Conservation (phyloP, 148 eudicot species). For the Tetragonia tetragonoides region DNA sequence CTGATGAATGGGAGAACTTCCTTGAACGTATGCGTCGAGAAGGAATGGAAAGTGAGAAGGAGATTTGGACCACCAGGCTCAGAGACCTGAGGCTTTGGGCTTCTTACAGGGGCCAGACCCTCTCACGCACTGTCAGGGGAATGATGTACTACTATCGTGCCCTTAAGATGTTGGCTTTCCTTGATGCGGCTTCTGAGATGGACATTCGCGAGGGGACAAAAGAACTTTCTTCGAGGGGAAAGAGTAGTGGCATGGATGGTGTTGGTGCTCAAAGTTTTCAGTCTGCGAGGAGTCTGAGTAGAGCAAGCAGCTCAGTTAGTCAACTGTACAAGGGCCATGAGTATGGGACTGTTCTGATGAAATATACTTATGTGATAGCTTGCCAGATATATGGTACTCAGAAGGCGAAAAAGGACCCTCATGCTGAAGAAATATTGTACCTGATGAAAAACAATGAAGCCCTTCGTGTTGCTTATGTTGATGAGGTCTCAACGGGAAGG, state of each 20-base stretch:
- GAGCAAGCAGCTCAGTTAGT: conserved; percentile 48
- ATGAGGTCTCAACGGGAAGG: conserved; percentile 65
- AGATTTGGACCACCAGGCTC: conserved; percentile 52
- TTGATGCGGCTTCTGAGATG: conserved; percentile 96
- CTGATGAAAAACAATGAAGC: conserved; percentile 85
- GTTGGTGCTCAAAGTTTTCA: conserved; percentile 39
- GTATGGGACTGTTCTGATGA: conserved; percentile 57
- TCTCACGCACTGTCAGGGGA: conserved; percentile 89
- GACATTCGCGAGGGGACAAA: conserved; percentile 74
- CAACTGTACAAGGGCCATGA: conserved; percentile 53
- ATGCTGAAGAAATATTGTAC: conserved; percentile 77
- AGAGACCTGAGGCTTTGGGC: conserved; percentile 88
- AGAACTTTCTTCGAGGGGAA: conserved; percentile 64
- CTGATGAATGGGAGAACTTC: conserved; percentile 89
- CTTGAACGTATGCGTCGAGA: conserved; percentile 71
- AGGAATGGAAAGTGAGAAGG: conserved; percentile 56
- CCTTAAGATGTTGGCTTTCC: conserved; percentile 88
- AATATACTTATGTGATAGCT: conserved; percentile 54
- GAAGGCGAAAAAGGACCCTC: conserved; percentile 64
- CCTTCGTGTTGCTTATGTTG: conserved; percentile 94
- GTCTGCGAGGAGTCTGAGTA: conserved; percentile 44
- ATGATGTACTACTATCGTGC: conserved; percentile 98
- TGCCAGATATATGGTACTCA: conserved; percentile 63
- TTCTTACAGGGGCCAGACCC: conserved; percentile 93
- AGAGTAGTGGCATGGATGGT: conserved; percentile 40